A percentile compares a stretch with the other conserved stretches of the same genome.
These are phyloP conservation scores for Stipa capillata DNA, from an alignment of 176 grass and related monocot species.

Conservation along the genomic window DNA sequence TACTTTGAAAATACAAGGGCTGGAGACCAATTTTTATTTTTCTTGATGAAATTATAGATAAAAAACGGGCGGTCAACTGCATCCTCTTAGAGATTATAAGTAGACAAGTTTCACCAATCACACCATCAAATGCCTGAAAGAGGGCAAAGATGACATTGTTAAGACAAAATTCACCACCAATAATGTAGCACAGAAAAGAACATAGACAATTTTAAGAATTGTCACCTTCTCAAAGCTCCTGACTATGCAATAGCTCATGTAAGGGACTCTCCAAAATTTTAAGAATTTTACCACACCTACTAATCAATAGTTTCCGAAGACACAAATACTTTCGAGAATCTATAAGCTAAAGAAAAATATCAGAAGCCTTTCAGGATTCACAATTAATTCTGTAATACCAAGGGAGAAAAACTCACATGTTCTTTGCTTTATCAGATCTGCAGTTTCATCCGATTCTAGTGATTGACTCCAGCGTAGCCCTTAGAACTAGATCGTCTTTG, in stretches of 20 bases:
- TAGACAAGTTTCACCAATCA: neutral
- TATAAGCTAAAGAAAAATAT: neutral
- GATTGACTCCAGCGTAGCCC: conserved; percentile 29
- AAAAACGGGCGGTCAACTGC: neutral
- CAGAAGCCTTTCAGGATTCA: neutral
- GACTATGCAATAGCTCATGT: neutral
- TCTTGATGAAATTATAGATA: neutral
- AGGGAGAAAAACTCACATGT: neutral
- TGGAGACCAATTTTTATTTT: neutral
- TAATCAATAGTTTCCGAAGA: neutral
- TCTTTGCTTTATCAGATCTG: neutral
- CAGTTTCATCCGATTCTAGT: conserved; percentile 10
- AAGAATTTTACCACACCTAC: neutral
- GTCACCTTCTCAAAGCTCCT: no score
- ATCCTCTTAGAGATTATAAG: neutral
- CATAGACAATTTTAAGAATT: no score
- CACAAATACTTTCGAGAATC: neutral
- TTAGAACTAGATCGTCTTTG: conserved; percentile 48
- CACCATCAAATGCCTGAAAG: neutral
- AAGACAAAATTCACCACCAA: neutral
- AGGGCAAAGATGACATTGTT: neutral
- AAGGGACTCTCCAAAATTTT: neutral
- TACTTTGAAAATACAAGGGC: neutral
- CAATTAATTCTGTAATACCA: neutral
- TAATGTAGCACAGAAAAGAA: neutral